These are phyloP conservation scores for Fusarium musae DNA, from an alignment of 2,329 filamentous ascomycete species.

Conservation along the genomic window DNA sequence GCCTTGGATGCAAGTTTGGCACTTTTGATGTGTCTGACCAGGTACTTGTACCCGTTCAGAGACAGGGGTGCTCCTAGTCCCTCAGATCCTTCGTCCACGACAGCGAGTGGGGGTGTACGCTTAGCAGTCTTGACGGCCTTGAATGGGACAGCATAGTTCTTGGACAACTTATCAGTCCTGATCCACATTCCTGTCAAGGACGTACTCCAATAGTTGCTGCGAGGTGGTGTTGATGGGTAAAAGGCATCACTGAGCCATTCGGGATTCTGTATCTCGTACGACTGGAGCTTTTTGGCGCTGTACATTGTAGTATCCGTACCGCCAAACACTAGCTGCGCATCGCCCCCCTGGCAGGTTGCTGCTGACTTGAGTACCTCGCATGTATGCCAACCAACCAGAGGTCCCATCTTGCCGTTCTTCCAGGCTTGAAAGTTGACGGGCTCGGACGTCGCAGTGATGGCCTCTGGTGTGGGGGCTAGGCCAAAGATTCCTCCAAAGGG, in stretches of 20 bases:
- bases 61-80: conserved; percentile 16
- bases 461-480: neutral
- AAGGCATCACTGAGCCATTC: conserved; percentile 17
- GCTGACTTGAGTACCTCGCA: neutral
- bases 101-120: conserved; percentile 9
- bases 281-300: neutral
- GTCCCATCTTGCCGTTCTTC: neutral
- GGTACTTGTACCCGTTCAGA: conserved; percentile 7
- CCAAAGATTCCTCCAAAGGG: conserved; percentile 2
- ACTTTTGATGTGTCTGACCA: neutral
- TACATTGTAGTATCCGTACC: conserved; percentile 4
- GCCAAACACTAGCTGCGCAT: neutral
- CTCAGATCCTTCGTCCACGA: conserved; percentile 22
- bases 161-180: neutral
- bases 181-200: conserved; percentile 13
- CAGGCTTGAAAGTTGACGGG: conserved; percentile 2
- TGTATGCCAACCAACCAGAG: conserved; percentile 1
- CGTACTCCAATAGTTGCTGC: conserved; percentile 14
- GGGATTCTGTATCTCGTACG: conserved; percentile 11
- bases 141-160: conserved; percentile 13
- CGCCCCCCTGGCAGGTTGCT: neutral
- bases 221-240: conserved; percentile 7
- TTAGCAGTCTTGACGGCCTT: neutral
- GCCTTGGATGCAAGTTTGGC: neutral
- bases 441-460: neutral